Evolutionary conservation across 1,284 basidiomycete species (phyloP), one percentile per base, ranked within the genome.

Genomic region (Neonothopanus nambi): DNA sequence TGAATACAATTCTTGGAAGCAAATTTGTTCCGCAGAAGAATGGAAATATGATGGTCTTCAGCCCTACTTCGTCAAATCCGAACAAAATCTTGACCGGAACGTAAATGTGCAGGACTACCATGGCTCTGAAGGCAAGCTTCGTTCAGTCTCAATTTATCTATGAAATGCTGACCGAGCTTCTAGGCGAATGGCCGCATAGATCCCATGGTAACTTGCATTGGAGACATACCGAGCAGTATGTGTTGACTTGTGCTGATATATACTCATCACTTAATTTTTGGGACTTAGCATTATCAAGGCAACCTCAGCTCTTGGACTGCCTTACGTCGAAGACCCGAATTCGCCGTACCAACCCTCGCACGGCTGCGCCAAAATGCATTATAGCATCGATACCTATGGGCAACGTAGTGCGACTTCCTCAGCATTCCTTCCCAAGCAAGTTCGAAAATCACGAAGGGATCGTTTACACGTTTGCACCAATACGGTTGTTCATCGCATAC

Each of bases 1-100:
- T 1, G 68, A 71, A 21, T 72, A 64, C 36, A 60, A 70, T 20
- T 48, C 56, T 3, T 71, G 70, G 70, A 57, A 54, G 13, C 44
- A 46, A 11, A 28, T 28, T 28, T 28, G 26, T 28, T 28, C 26
- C 11, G 26, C 26, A 28, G 26, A 28, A 28, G 26, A 28, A 11
- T 28, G 26, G 26, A 28, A 28, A 28, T 28, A 28, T 28, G 26
- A 28, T 11, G 11, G 11, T 28, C 11, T 28, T 28, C 26, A 28
- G 11, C 26, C 26, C 26, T 28, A 28, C 26, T 28, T 28, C 11
- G 5, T 28, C 26, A 28, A 28, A 11, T 28, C 26, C 26, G 26
- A 28, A 28, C 5, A 11, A 15, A 45, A 45, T 28, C 24, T 45
- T 15, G 43, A 45, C 18, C 12, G 17, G 24, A 45, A 24, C 9